Conservation (phyloP, 306 rosid species). For the Ormosia semicastrata region DNA sequence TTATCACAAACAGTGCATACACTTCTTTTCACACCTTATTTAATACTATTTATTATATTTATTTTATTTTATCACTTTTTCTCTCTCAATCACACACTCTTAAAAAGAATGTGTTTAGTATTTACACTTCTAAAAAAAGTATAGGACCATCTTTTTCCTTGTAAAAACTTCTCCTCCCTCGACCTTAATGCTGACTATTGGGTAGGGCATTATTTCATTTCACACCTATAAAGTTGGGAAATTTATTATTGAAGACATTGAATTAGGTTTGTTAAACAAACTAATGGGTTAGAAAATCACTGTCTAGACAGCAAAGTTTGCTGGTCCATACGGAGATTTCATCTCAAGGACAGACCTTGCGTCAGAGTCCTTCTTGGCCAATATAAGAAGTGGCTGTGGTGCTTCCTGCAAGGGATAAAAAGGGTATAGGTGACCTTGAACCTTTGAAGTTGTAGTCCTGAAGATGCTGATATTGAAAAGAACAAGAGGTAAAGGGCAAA, state of each 20-base stretch:
- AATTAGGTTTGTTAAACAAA: neutral
- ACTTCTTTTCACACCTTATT: no score
- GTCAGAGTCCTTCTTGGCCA: neutral
- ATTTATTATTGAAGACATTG: neutral
- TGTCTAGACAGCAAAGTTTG: slow-evolving; percentile 8
- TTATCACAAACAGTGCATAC: no score
- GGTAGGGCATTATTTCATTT: neutral
- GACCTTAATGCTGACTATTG: neutral
- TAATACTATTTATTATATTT: no score
- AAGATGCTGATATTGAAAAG: slow-evolving; percentile 23
- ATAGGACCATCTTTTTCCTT: no score
- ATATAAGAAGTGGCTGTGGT: slow-evolving; percentile 38
- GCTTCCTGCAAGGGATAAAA: slow-evolving; percentile 2
- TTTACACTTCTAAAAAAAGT: no score
- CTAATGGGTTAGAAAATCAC: slow-evolving; percentile 26
- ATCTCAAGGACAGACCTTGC: neutral
- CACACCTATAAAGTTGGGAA: slow-evolving; percentile 9
- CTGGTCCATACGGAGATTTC: slow-evolving; percentile 27
- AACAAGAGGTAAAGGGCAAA: slow-evolving; percentile 29
- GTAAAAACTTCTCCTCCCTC: neutral
- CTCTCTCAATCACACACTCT: no score
- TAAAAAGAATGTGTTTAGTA: no score
- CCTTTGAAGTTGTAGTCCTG: neutral
- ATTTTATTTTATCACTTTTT: no score
- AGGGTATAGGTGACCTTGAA: neutral